Conservation (phyloP, 208 protist genomes). For the Wallacemonas sp. region DNA sequence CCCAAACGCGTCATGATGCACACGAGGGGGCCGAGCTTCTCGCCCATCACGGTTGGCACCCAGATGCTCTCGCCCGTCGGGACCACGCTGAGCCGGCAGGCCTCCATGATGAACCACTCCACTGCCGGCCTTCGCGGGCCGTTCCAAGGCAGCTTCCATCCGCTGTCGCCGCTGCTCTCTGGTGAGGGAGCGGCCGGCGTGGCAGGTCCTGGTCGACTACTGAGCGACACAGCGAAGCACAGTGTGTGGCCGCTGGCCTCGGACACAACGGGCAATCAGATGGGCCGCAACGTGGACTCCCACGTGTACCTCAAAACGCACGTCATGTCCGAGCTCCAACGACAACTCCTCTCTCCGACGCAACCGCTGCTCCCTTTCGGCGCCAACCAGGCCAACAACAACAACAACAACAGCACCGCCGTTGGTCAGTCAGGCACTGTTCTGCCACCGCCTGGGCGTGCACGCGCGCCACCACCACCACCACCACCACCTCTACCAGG, state of each 20-base stretch:
- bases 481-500: no score
- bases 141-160: neutral
- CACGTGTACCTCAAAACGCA: conserved; percentile 33
- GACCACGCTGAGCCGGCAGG: conserved; percentile 1
- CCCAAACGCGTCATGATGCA: neutral
- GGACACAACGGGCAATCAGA: conserved; percentile 4
- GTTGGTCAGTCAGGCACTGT: no score
- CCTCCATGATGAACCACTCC: neutral
- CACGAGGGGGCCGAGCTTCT: neutral
- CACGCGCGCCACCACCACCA: no score
- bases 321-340: conserved; percentile 19
- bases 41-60: neutral
- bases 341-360: neutral
- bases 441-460: no score
- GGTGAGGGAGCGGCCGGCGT: no score
- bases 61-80: neutral
- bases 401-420: conserved; percentile 4
- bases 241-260: neutral
- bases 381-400: neutral
- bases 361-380: neutral
- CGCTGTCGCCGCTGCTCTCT: neutral
- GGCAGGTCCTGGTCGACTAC: no score
- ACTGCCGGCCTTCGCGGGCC: neutral
- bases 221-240: neutral
- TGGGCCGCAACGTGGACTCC: conserved; percentile 27